Base-by-base conservation (phyloP, 2,329 filamentous ascomycete species). In the Xylariaceae sp. region DNA sequence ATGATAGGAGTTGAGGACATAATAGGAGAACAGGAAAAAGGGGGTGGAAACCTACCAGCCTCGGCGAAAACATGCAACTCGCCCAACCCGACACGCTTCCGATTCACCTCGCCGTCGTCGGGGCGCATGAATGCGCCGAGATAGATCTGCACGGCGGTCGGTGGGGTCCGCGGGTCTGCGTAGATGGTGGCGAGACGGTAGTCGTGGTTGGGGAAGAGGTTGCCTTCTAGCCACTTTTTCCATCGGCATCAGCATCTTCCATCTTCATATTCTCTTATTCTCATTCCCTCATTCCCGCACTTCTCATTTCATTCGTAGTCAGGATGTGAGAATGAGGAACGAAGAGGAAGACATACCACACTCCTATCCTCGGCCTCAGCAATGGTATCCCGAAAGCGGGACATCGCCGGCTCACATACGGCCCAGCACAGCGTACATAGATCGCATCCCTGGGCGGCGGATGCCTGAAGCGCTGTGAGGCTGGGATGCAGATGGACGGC, bases 361-460 rank as follows among this genome's bases (percentile, higher is more conserved):
- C 49, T 51, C 4, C n/a, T 51, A 9, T 51, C 48, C 13, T 35
- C 30, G 2, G 48, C 11, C 6, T 7, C 11, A 13, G 13, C 6
- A 10, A 13, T 49, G 1, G 47, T 10, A 7, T 17, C 2, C 3
- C 13, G 8, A 11, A 30, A 8, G 13, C 1, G 13, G 3, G 0
- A 3, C 11, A 7, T 53, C 23, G 23, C 23, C 23, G 23, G 34
- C 13, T 13, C 39, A 15, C 47, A 17, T 11, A n/a, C 1, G 1
- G 60, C 48, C 60, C 60, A 62, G 42, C 49, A 59, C 1, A 64
- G 37, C 6, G 42, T 49, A 23, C 60, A 64, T n/a, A 62, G 18
- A n/a, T 64, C 62, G 37, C 62, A 62, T 4, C 62, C 62, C 2
- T 39, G 17, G 9, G 52, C 57, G 8, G 60, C 62, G 4, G 62